These are phyloP conservation scores for Eremothecium sinecaudum DNA, from an alignment of 1,139 yeast species.

Conservation along the genomic window DNA sequence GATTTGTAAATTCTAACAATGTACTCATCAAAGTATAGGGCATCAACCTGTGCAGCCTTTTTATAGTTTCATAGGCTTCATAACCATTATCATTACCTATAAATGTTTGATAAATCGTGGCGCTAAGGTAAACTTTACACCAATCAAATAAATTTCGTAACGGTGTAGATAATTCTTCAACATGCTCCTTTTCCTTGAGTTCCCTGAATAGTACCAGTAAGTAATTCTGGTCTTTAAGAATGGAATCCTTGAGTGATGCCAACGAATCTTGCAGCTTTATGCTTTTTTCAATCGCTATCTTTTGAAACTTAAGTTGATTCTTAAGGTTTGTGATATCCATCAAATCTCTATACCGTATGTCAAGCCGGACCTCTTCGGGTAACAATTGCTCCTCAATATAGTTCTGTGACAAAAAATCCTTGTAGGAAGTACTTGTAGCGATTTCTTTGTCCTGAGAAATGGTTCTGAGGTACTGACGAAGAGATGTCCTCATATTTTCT, in stretches of 20 bases:
- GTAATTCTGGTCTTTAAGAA: conserved; percentile 30
- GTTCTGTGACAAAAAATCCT: conserved; percentile 40
- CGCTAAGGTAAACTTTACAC: conserved; percentile 73
- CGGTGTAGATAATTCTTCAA: conserved; percentile 59
- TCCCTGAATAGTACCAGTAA: conserved; percentile 36
- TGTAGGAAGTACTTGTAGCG: conserved; percentile 42
- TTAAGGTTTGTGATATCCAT: conserved; percentile 52
- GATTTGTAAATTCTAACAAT: conserved; percentile 72
- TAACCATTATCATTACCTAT: conserved; percentile 72
- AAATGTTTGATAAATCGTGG: conserved; percentile 70
- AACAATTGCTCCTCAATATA: conserved; percentile 28
- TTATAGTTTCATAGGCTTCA: conserved; percentile 60
- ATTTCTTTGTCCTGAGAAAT: conserved; percentile 49
- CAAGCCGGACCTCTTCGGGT: conserved; percentile 38
- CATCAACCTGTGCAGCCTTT: conserved; percentile 59
- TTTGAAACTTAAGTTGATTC: conserved; percentile 68
- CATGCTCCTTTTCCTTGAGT: conserved; percentile 44
- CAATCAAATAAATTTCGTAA: conserved; percentile 66
- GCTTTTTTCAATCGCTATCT: conserved; percentile 42
- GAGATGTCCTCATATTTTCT: conserved; percentile 65
- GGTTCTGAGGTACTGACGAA: conserved; percentile 59
- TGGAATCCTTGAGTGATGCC: conserved; percentile 27
- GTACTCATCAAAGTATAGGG: conserved; percentile 73
- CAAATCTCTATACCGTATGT: conserved; percentile 46
- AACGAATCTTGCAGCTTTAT: conserved; percentile 30